Evolutionary conservation across 2,329 filamentous ascomycete species (phyloP).

Genomic region (Colletotrichum sp.): DNA sequence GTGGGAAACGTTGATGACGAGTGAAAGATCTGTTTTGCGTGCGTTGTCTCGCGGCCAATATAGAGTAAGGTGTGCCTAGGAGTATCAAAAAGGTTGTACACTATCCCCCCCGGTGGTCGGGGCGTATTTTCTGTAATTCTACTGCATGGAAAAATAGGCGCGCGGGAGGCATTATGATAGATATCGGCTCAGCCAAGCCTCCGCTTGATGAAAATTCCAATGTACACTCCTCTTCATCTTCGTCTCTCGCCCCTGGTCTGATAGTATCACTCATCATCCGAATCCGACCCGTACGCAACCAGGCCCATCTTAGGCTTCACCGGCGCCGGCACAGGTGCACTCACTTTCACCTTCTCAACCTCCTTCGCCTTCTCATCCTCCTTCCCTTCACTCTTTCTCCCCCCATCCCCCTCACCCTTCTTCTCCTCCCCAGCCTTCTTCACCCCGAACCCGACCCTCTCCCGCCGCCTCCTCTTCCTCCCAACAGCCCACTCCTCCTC

Average conservation of each 20-base stretch:
- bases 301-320: slow-evolving; percentile 42
- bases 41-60: not conserved
- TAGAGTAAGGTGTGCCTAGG: not conserved
- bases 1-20: slow-evolving; percentile 43
- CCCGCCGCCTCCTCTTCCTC: slow-evolving; percentile 45
- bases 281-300: slow-evolving; percentile 63
- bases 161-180: slow-evolving; percentile 6
- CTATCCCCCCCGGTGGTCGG: not conserved
- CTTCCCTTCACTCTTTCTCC: slow-evolving; percentile 34
- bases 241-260: not conserved
- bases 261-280: slow-evolving; percentile 41
- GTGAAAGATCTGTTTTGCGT: not conserved
- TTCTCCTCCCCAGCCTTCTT: slow-evolving; percentile 25
- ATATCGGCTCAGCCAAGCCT: not conserved
- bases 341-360: slow-evolving; percentile 7
- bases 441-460: slow-evolving; percentile 40
- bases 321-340: not conserved
- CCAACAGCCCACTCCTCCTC: slow-evolving; percentile 36
- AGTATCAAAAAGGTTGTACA: not conserved
- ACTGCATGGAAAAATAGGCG: slow-evolving; percentile 5
- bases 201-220: slow-evolving; percentile 10
- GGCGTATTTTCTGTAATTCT: slow-evolving; percentile 12
- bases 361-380: slow-evolving; percentile 4
- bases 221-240: slow-evolving; percentile 9
- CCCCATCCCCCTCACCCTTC: slow-evolving; percentile 34